Evolutionary conservation across 306 rosid species (phyloP).

Genomic region (Gastrolobium villosum): DNA sequence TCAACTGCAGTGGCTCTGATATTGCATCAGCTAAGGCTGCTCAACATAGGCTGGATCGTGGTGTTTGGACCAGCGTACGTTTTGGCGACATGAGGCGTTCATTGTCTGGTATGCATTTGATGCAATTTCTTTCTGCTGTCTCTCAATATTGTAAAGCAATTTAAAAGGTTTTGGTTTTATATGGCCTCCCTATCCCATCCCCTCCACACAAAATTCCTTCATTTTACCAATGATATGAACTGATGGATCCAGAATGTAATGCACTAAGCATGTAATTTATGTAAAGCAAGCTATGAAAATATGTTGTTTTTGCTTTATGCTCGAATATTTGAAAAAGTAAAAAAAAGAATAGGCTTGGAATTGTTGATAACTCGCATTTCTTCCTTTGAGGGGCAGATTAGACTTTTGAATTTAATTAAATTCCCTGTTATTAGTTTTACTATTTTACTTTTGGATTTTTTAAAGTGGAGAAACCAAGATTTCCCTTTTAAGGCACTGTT

Average conservation of each 20-base stretch:
- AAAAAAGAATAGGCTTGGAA: neutral
- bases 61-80: conserved; percentile 93
- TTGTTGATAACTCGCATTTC: neutral
- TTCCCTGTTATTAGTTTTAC: neutral
- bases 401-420: neutral
- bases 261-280: neutral
- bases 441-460: conserved; percentile 2
- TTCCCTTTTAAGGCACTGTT: too few relatives aligned
- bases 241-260: conserved; percentile 17
- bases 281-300: neutral
- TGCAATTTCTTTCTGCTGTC: conserved; percentile 11
- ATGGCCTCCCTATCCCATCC: neutral
- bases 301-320: conserved; percentile 6
- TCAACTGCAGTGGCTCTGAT: conserved; percentile 75
- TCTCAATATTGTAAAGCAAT: conserved; percentile 16
- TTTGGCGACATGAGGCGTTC: conserved; percentile 97
- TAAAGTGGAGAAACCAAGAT: neutral
- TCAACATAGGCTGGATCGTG: conserved; percentile 88
- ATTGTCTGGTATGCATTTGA: conserved; percentile 67
- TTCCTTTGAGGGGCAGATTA: neutral
- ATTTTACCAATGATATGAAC: conserved; percentile 4
- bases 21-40: conserved; percentile 97
- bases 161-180: neutral
- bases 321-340: neutral
- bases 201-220: neutral